A percentile compares a stretch with the other conserved stretches of the same genome.
Evolutionary conservation across 1,284 basidiomycete genomes (phyloP).

Genomic region (Trichosporon sp.): DNA sequence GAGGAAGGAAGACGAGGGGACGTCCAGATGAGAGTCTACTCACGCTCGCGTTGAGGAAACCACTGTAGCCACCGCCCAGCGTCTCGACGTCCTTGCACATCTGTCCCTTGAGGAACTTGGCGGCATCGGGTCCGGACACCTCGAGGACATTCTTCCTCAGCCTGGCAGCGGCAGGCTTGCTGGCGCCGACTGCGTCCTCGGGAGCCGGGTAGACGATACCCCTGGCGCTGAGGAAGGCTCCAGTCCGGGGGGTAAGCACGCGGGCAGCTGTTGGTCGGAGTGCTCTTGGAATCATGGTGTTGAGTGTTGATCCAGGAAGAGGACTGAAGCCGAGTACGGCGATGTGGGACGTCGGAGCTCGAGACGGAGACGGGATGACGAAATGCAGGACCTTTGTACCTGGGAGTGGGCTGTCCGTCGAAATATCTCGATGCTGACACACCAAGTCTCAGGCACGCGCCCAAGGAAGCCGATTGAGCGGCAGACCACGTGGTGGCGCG

Average conservation of each 20-base stretch:
- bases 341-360: background rate
- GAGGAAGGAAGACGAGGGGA: background rate
- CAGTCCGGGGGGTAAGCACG: background rate
- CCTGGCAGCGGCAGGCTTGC: conserved; percentile 66
- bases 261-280: background rate
- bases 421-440: conserved; percentile 12
- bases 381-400: background rate
- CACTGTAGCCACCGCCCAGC: conserved; percentile 68
- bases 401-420: background rate
- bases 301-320: background rate
- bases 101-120: conserved; percentile 86
- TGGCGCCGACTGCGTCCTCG: conserved; percentile 10
- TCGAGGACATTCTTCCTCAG: conserved; percentile 63
- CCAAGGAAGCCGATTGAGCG: too few relatives aligned
- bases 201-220: background rate
- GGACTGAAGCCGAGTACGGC: background rate
- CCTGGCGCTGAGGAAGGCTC: background rate
- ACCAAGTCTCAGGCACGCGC: background rate
- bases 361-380: background rate
- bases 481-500: background rate
- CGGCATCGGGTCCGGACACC: conserved; percentile 77
- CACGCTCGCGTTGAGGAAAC: conserved; percentile 85
- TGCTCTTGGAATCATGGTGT: background rate
- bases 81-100: conserved; percentile 65
- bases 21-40: conserved; percentile 38